A percentile compares a stretch with the other conserved stretches of the same genome.
These are phyloP conservation scores for Spencermartinsiella ligniputridi DNA, from an alignment of 1,139 yeast genomes.

Conservation along the genomic window DNA sequence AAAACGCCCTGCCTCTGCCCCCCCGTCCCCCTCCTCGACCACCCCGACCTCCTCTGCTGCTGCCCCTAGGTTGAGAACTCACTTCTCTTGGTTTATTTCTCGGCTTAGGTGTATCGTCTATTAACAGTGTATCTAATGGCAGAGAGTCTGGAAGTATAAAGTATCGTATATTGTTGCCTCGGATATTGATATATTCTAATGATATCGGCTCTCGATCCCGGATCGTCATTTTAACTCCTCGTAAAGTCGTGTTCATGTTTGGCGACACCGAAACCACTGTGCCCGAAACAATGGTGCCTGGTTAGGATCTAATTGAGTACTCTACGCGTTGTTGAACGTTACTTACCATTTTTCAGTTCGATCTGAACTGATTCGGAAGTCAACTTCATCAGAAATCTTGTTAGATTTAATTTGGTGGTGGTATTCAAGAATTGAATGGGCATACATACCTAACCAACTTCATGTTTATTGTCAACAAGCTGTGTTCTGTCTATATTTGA, in stretches of 20 bases:
- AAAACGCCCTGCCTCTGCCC: constrained; percentile 29
- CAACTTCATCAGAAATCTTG: constrained; percentile 76
- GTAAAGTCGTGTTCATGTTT: constrained; percentile 83
- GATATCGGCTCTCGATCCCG: constrained; percentile 68
- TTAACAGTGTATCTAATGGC: constrained; percentile 71
- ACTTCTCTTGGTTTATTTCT: constrained; percentile 22
- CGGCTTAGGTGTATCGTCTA: constrained; percentile 51
- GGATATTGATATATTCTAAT: constrained; percentile 73
- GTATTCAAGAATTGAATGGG: no score
- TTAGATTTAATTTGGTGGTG: no score
- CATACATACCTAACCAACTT: constrained; percentile 39
- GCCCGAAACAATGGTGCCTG: constrained; percentile 57
- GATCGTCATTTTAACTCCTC: constrained; percentile 73
- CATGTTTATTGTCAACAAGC: no score
- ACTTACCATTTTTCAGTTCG: constrained; percentile 79
- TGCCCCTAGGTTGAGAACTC: no score
- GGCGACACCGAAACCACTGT: constrained; percentile 81
- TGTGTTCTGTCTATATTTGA: no score
- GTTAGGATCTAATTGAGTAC: neutral
- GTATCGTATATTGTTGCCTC: constrained; percentile 89
- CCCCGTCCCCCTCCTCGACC: constrained; percentile 25
- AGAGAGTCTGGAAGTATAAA: constrained; percentile 83
- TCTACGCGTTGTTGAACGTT: neutral
- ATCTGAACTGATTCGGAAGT: constrained; percentile 86
- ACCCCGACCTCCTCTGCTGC: constrained; percentile 7